These are phyloP conservation scores for Klebsormidium nitens DNA, from an alignment of 139 green algal species.

Conservation along the genomic window DNA sequence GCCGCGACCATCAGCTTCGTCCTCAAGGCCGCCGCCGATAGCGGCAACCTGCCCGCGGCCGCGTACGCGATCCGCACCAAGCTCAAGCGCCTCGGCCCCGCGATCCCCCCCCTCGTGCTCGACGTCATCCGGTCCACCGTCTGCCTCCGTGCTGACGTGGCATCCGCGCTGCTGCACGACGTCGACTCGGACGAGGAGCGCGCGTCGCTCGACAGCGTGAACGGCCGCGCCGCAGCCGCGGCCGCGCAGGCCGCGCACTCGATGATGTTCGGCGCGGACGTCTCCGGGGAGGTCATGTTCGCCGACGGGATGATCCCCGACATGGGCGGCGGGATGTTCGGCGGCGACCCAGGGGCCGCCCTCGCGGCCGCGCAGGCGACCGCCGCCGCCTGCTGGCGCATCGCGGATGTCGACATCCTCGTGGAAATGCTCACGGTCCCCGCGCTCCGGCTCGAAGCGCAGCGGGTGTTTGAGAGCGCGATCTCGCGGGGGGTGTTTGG, in stretches of 20 bases:
- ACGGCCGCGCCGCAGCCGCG: no score
- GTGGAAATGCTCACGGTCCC: constrained; percentile 34
- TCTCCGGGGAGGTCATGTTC: no score
- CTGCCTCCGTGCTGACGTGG: constrained; percentile 9
- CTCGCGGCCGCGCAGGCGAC: no score
- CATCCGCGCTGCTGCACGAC: constrained; percentile 23
- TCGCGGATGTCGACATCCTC: constrained; percentile 39
- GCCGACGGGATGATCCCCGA: no score
- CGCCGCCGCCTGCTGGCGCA: constrained; percentile 27
- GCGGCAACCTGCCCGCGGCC: constrained; percentile 7
- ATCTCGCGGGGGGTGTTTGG: constrained; percentile 24
- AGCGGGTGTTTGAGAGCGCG: constrained; percentile 35
- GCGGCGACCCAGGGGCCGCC: no score
- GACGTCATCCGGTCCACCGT: constrained; percentile 11
- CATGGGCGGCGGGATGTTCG: no score
- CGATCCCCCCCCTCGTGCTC: constrained; percentile 17
- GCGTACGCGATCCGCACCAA: constrained; percentile 12
- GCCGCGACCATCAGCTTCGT: constrained; percentile 25
- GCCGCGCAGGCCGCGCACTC: no score
- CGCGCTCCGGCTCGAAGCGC: constrained; percentile 12
- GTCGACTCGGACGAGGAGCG: constrained; percentile 19
- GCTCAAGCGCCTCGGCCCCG: constrained; percentile 21
- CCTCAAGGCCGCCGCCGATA: constrained; percentile 26
- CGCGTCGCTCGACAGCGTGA: no score
- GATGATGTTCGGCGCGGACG: no score